A percentile compares a stretch with the other conserved stretches of the same genome.
Conservation (phyloP, 441 rosid species). For the Mallotus repandus region DNA sequence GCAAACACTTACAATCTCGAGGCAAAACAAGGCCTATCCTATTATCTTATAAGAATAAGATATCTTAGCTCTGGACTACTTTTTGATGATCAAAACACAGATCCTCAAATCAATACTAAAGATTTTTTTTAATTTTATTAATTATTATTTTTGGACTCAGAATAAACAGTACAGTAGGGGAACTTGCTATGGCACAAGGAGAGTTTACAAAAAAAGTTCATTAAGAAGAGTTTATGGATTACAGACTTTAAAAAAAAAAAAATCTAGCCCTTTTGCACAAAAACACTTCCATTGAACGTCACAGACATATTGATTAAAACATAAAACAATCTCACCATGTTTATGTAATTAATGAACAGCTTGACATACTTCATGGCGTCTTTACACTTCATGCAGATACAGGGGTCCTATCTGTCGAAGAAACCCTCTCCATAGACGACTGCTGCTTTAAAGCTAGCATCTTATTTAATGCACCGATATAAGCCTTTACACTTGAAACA, state of each 20-base stretch:
- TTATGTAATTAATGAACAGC: not conserved
- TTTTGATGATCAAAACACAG: too few relatives aligned
- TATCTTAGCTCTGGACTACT: too few relatives aligned
- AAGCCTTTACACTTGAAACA: slow-evolving; percentile 95
- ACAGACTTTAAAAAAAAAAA: not conserved
- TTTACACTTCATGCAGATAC: slow-evolving; percentile 41
- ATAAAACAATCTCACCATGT: not conserved
- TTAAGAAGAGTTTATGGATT: too few relatives aligned
- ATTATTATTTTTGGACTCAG: too few relatives aligned
- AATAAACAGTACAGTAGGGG: too few relatives aligned
- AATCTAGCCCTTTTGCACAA: not conserved
- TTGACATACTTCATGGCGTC: not conserved
- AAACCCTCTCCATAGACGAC: slow-evolving; percentile 21
- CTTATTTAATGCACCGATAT: slow-evolving; percentile 82
- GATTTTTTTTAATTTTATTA: too few relatives aligned
- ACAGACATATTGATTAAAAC: too few relatives aligned
- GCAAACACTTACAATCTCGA: too few relatives aligned
- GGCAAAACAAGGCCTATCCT: too few relatives aligned
- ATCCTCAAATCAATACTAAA: too few relatives aligned
- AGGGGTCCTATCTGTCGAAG: slow-evolving; percentile 32
- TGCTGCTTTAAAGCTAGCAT: slow-evolving; percentile 62
- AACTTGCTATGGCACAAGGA: too few relatives aligned
- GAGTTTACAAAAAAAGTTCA: not conserved
- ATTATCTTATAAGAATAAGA: too few relatives aligned
- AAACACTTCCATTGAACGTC: not conserved